Evolutionary conservation across 352 stramenopile species (phyloP).

Genomic region (Pythium scleroteichum): DNA sequence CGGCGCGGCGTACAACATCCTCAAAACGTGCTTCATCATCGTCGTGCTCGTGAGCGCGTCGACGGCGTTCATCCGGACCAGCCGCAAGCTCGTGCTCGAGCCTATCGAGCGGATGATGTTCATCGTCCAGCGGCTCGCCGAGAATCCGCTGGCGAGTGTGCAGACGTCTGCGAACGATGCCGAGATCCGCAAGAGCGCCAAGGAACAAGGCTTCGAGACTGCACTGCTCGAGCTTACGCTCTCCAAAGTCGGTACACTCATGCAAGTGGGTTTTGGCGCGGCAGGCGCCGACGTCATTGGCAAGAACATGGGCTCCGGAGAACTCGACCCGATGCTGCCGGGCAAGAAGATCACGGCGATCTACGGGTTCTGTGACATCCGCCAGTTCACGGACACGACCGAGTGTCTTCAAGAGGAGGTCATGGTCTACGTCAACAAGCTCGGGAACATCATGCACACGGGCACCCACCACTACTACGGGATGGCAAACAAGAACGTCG

Average conservation of each 20-base stretch:
- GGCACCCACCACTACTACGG: constrained; percentile 84
- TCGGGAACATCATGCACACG: constrained; percentile 89
- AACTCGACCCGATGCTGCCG: constrained; percentile 88
- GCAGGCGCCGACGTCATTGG: constrained; percentile 83
- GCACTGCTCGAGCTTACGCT: constrained; percentile 79
- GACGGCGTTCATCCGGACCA: constrained; percentile 83
- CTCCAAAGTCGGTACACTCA: constrained; percentile 82
- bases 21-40: constrained; percentile 90
- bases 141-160: constrained; percentile 87
- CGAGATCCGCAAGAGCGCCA: constrained; percentile 74
- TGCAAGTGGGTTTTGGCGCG: constrained; percentile 84
- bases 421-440: constrained; percentile 93
- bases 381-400: constrained; percentile 91
- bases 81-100: constrained; percentile 82
- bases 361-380: constrained; percentile 95
- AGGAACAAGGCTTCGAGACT: constrained; percentile 80
- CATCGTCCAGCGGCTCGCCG: constrained; percentile 85
- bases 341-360: constrained; percentile 92
- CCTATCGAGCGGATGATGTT: constrained; percentile 92
- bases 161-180: constrained; percentile 59
- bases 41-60: constrained; percentile 76
- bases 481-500: constrained; percentile 90
- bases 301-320: constrained; percentile 86
- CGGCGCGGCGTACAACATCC: constrained; percentile 75
- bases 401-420: constrained; percentile 91